Evolutionary conservation across 2,329 filamentous ascomycete species (phyloP).

Genomic region (Claviceps sp.): DNA sequence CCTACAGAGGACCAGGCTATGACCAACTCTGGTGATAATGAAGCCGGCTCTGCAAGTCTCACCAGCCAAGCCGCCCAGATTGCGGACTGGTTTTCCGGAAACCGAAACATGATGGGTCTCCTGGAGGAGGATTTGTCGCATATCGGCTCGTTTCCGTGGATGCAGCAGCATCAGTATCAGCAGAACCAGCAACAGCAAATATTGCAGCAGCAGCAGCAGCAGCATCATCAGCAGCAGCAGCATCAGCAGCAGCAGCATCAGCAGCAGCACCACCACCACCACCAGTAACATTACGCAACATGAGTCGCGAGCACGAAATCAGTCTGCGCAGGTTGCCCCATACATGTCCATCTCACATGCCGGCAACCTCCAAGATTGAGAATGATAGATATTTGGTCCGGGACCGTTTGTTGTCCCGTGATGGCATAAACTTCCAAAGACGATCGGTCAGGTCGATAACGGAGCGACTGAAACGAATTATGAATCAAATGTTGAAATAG

Average conservation of each 20-base stretch:
- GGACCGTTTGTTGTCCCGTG: neutral
- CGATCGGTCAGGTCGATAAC: neutral
- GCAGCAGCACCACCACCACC: neutral
- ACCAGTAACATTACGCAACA: neutral
- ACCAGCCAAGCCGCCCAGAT: conserved; percentile 30
- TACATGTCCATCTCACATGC: neutral
- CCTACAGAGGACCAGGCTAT: conserved; percentile 23
- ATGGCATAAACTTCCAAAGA: neutral
- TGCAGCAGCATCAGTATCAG: conserved; percentile 10
- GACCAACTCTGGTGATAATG: conserved; percentile 10
- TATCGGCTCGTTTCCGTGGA: conserved; percentile 26
- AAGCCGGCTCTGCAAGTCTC: conserved; percentile 11
- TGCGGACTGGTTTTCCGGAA: conserved; percentile 54
- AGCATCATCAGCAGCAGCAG: too few species aligned
- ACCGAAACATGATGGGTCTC: conserved; percentile 49
- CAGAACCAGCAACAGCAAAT: conserved; percentile 11
- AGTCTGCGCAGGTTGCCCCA: neutral
- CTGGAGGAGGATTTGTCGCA: conserved; percentile 46
- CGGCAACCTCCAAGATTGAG: neutral
- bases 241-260: too few species aligned
- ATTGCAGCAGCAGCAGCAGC: neutral
- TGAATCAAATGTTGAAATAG: neutral
- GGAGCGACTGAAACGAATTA: neutral
- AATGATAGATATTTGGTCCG: neutral
- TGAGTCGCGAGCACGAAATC: conserved; percentile 1